Conservation (phyloP, 192 early-diverging fungal species). For the Neocallimastix lanati region DNA sequence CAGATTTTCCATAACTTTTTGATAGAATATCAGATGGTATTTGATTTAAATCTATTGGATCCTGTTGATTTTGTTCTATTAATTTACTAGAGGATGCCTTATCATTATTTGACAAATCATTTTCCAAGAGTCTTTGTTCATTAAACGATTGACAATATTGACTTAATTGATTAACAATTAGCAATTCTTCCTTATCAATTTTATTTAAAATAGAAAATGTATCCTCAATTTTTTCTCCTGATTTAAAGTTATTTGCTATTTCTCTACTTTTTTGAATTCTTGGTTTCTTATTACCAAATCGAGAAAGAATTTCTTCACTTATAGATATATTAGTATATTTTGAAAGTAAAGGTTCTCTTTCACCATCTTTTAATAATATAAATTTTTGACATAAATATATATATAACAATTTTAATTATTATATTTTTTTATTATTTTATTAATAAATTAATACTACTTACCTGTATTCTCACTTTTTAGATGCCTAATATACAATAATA, state of each 20-base stretch:
- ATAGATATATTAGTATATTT: background rate
- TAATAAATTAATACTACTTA: no score
- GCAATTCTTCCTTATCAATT: background rate
- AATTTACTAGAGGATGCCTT: background rate
- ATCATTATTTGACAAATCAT: background rate
- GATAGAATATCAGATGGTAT: background rate
- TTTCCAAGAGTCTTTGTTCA: background rate
- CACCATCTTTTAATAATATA: background rate
- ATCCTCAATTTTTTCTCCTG: background rate
- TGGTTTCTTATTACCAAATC: background rate
- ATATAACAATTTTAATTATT: background rate
- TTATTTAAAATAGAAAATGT: background rate
- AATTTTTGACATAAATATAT: no score
- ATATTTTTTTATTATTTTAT: no score
- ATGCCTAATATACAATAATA: no score
- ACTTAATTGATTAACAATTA: background rate
- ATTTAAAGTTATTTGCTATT: background rate
- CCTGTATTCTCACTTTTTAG: no score
- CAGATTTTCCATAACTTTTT: background rate
- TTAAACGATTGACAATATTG: background rate
- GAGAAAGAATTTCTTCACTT: background rate
- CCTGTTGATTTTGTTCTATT: background rate
- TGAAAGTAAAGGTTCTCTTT: background rate
- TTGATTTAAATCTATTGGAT: background rate
- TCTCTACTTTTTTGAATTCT: background rate